phyloP scores from a whole-genome alignment of 345 rosid genomes.

The Garcia nutans region DNA sequence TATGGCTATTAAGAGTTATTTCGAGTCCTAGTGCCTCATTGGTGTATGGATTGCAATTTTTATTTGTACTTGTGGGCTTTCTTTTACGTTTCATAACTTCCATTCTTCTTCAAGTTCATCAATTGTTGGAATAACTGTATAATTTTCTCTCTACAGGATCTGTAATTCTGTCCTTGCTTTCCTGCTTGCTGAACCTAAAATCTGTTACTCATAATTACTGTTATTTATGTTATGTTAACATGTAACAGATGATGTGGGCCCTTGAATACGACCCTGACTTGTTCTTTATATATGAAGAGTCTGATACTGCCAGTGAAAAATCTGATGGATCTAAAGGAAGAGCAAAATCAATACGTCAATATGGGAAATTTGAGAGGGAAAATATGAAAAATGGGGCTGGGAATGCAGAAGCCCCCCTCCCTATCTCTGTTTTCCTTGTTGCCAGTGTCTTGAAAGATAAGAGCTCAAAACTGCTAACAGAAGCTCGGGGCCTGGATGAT shows the following conservation, averaged over 20 bases:
- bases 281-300: conserved; percentile 69
- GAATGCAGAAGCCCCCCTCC: conserved; percentile 66
- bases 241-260: conserved; percentile 98
- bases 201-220: conserved; percentile 8
- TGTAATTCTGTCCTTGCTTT: not conserved
- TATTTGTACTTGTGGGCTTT: not conserved
- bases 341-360: conserved; percentile 59
- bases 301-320: conserved; percentile 42
- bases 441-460: conserved; percentile 97
- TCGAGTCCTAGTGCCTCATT: not conserved
- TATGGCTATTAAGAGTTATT: not conserved
- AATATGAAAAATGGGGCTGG: conserved; percentile 60
- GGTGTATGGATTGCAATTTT: not conserved
- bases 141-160: not conserved
- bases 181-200: not conserved
- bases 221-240: conserved; percentile 10
- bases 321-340: conserved; percentile 59
- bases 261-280: conserved; percentile 88
- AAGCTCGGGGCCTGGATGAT: conserved; percentile 94
- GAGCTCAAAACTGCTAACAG: conserved; percentile 71
- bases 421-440: conserved; percentile 90
- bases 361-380: conserved; percentile 88
- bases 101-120: not conserved
- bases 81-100: not conserved
- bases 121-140: not conserved